Conservation (phyloP, 768 basidiomycete species). For the Phanerochaete carnosa region DNA sequence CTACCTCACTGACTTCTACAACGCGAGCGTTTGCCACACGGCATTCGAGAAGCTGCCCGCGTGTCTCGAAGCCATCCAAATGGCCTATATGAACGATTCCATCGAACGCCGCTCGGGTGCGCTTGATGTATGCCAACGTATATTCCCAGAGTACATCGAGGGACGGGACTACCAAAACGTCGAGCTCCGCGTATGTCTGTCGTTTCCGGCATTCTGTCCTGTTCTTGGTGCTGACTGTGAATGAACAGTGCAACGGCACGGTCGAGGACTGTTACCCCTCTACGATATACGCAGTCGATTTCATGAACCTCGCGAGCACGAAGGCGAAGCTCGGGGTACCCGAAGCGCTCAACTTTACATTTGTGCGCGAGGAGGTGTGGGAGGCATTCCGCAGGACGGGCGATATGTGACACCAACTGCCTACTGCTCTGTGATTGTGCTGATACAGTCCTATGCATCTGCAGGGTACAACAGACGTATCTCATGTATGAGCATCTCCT, state of each 20-base stretch:
- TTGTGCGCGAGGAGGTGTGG: not conserved
- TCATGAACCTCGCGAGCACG: not conserved
- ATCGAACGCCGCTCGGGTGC: not conserved
- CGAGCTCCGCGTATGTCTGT: not conserved
- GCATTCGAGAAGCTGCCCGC: not conserved
- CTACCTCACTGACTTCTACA: slow-evolving; percentile 8
- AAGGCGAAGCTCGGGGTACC: not conserved
- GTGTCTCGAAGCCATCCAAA: not conserved
- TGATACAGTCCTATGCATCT: not conserved
- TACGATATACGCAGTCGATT: not conserved
- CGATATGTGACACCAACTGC: not conserved
- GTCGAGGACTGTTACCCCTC: not conserved
- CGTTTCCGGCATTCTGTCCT: not conserved
- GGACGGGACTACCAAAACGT: not conserved
- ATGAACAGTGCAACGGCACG: not conserved
- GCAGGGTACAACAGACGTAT: not conserved
- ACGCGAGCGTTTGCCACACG: not conserved
- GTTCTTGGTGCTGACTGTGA: not conserved
- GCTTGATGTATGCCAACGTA: not conserved
- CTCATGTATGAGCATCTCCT: not conserved
- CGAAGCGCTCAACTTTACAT: not conserved
- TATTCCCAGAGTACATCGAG: not conserved
- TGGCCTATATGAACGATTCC: not conserved
- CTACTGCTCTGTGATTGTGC: not conserved
- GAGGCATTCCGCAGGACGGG: not conserved